Evolutionary conservation across 1,284 basidiomycete species (phyloP), one percentile per base, ranked within the genome.

Genomic region (Mycosarcoma maydis): DNA sequence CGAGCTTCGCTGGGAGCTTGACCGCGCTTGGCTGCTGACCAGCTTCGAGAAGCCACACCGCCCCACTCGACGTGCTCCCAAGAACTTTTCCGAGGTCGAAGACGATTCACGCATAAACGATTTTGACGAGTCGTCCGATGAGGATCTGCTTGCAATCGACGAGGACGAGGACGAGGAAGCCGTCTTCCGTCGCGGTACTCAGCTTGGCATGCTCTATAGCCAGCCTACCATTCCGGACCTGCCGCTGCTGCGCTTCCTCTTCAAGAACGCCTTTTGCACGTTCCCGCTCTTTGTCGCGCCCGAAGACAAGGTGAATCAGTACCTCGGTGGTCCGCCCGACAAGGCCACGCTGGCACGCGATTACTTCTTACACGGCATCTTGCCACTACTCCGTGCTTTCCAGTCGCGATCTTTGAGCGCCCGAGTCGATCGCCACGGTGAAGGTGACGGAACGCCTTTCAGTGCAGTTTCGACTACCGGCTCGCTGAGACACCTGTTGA

Each of bases 271-370:
- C 8, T 73, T 78, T 33, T 67, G 65, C 48, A 79, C 75, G 17
- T 79, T 73, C 58, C 77, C 77, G 3, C 67, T 79, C 41, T 77
- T 79, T 45, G 75, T 76, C 6, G 62, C 66, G n/a, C 68, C 73
- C 17, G 75, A 76, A 39, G 68, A 70, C 39, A 61, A 58, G 49
- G 43, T 53, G 23, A 38, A 48, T 26, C 62, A 61, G 49, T 68
- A 70, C 44, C 49, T 66, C 32, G 51, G 54, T 30, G 59, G 56
- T 6, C 60, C 68, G 17, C 73, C 75, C 2, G 71, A 71, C 64
- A 77, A 77, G 44, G 72, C 70, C 10, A 71, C 75, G 14, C 51
- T 73, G 13, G 77, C 72, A 0, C 69, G 68, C 39, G 62, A 45
- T 19, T 79, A 65, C 68, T 73, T 76, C 51, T 66, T 73, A 41